These are phyloP conservation scores for Zymoseptoria brevis DNA, from an alignment of 2,329 filamentous ascomycete genomes.

Conservation along the genomic window DNA sequence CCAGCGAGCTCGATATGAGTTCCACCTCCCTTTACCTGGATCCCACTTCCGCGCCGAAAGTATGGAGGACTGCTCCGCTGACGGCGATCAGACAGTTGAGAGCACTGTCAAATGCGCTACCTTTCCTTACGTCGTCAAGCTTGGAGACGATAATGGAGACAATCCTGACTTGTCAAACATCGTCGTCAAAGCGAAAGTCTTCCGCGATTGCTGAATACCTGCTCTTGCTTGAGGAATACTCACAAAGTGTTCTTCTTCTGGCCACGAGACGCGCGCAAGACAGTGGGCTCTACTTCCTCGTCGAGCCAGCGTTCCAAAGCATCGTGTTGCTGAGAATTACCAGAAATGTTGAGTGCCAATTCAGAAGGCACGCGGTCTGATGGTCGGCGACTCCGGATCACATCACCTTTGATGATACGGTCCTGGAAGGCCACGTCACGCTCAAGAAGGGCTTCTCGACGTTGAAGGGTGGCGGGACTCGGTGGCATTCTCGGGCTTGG, in stretches of 20 bases:
- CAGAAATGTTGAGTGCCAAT: not conserved
- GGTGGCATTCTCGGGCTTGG: constrained; percentile 7
- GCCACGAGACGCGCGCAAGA: not conserved
- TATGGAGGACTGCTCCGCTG: constrained; percentile 60
- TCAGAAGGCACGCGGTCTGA: constrained; percentile 5
- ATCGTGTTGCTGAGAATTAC: not conserved
- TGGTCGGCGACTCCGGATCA: constrained; percentile 15
- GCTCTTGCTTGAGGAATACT: not conserved
- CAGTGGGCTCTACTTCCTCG: constrained; percentile 3
- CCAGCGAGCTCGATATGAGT: constrained; percentile 27
- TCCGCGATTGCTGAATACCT: constrained; percentile 36
- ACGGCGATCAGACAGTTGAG: constrained; percentile 48
- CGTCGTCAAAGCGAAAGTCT: constrained; percentile 57
- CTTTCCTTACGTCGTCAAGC: constrained; percentile 58
- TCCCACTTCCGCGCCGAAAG: constrained; percentile 46
- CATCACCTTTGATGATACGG: constrained; percentile 13
- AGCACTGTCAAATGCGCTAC: constrained; percentile 54
- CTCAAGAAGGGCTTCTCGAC: constrained; percentile 13
- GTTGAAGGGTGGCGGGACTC: constrained; percentile 13
- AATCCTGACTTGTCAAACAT: constrained; percentile 55
- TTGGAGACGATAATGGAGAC: constrained; percentile 56
- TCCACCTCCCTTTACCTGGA: constrained; percentile 21
- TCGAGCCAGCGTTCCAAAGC: not conserved
- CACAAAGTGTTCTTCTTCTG: constrained; percentile 1
- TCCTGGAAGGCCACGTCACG: constrained; percentile 12